Percentiles rank a stretch among this genome's conserved stretches.
These are phyloP conservation scores for Fomitopsis palustris DNA, from an alignment of 1,284 basidiomycete genomes.

Conservation along the genomic window DNA sequence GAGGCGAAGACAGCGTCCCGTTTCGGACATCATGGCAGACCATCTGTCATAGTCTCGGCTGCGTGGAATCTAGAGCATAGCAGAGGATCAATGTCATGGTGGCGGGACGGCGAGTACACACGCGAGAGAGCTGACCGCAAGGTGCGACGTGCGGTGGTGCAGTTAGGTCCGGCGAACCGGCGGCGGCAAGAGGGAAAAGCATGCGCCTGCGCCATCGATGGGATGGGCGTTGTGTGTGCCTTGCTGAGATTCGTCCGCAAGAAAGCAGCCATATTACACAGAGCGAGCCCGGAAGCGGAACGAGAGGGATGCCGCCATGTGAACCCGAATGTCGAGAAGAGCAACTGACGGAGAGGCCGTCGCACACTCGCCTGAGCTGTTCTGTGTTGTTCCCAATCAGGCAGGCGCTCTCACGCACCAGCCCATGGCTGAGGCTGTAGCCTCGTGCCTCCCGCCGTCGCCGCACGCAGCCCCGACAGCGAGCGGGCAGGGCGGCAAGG, in stretches of 20 bases:
- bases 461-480: not conserved
- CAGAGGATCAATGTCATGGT: not conserved
- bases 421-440: not conserved
- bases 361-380: not conserved
- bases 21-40: not conserved
- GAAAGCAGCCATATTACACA: not conserved
- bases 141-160: not conserved
- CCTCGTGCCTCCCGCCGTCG: not conserved
- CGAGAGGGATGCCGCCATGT: conserved; percentile 4
- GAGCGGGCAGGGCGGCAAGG: not conserved
- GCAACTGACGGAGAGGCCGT: not conserved
- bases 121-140: not conserved
- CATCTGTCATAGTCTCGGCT: not conserved
- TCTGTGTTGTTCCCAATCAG: not conserved
- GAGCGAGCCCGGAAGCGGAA: conserved; percentile 7
- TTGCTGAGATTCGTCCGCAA: not conserved
- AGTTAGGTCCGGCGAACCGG: not conserved
- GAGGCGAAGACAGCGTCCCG: not conserved
- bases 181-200: not conserved
- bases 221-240: not conserved
- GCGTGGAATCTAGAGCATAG: not conserved
- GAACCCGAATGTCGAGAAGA: not conserved
- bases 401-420: not conserved
- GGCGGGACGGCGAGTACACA: not conserved
- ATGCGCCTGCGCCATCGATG: not conserved